phyloP scores from a whole-genome alignment of 2,329 filamentous ascomycete genomes.

The Fusarium sp. region DNA sequence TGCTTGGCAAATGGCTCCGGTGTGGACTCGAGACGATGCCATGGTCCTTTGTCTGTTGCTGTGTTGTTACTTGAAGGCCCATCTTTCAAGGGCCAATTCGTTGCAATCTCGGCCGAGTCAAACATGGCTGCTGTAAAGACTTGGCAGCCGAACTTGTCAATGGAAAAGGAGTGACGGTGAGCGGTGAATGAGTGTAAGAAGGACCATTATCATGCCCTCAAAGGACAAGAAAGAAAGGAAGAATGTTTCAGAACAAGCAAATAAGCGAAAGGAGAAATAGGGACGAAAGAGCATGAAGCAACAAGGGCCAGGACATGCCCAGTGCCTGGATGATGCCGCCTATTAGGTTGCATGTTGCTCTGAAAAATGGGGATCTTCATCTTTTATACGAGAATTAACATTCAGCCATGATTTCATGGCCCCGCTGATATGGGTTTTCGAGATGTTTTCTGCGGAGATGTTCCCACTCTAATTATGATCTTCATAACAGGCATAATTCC shows the following conservation, averaged over 20 bases:
- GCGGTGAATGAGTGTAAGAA: neutral
- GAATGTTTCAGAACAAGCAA: constrained; percentile 4
- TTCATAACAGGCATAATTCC: neutral
- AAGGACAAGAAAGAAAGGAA: constrained; percentile 6
- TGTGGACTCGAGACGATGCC: constrained; percentile 28
- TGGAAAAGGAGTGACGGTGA: too few relatives aligned
- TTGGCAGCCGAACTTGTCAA: too few relatives aligned
- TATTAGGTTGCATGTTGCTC: neutral
- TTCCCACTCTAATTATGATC: constrained; percentile 15
- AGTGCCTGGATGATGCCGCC: constrained; percentile 1
- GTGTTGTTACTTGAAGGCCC: neutral
- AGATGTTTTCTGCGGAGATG: neutral
- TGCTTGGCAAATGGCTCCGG: constrained; percentile 1
- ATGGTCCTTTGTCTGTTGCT: constrained; percentile 12
- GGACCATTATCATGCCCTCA: neutral
- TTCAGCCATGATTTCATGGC: constrained; percentile 9
- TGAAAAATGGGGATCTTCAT: constrained; percentile 15
- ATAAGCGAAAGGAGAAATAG: neutral
- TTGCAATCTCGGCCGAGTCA: neutral
- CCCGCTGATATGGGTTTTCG: neutral
- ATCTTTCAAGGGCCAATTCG: constrained; percentile 33
- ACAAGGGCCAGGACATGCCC: neutral
- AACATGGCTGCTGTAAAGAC: neutral
- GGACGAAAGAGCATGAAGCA: constrained; percentile 2
- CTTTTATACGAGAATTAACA: constrained; percentile 22